A percentile compares a stretch with the other conserved stretches of the same genome.
Evolutionary conservation across 2,329 filamentous ascomycete genomes (phyloP).

Genomic region (Diaporthe capsici): DNA sequence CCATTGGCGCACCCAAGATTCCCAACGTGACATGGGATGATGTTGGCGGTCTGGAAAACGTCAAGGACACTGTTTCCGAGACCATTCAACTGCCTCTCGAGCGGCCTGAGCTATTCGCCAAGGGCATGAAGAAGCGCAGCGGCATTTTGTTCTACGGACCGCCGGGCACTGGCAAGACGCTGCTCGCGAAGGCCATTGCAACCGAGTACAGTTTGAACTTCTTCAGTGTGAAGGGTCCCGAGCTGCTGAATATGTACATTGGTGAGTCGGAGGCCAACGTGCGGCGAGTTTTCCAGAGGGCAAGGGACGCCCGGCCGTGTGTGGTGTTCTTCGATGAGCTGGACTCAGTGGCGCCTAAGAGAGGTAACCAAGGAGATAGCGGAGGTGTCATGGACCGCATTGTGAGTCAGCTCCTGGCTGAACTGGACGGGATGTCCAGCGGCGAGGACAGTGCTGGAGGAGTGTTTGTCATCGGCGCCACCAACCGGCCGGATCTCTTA

Average conservation of each 20-base stretch:
- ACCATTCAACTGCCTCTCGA: constrained; percentile 95
- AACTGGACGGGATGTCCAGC: constrained; percentile 97
- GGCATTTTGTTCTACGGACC: constrained; percentile 94
- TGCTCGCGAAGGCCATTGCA: constrained; percentile 93
- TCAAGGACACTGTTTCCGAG: constrained; percentile 97
- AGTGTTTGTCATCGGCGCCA: constrained; percentile 97
- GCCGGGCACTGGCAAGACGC: constrained; percentile 90
- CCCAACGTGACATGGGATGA: constrained; percentile 98
- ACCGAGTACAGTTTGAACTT: constrained; percentile 96
- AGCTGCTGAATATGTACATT: constrained; percentile 96
- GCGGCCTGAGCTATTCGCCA: constrained; percentile 92
- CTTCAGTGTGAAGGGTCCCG: constrained; percentile 93
- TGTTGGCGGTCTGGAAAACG: constrained; percentile 91
- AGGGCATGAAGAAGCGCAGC: constrained; percentile 97
- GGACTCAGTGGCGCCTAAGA: constrained; percentile 94
- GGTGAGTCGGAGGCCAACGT: constrained; percentile 95
- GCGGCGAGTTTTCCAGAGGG: constrained; percentile 88
- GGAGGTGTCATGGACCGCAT: constrained; percentile 99
- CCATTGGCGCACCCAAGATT: constrained; percentile 97
- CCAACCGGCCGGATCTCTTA: constrained; percentile 92
- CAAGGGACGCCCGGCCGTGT: constrained; percentile 87
- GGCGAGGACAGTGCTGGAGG: constrained; percentile 85
- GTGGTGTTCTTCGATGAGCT: constrained; percentile 96
- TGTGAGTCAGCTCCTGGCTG: constrained; percentile 92
- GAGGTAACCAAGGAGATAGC: constrained; percentile 96